Evolutionary conservation across 164 flowering plant species (phyloP).

Genomic region (Macadamia tetraphylla): DNA sequence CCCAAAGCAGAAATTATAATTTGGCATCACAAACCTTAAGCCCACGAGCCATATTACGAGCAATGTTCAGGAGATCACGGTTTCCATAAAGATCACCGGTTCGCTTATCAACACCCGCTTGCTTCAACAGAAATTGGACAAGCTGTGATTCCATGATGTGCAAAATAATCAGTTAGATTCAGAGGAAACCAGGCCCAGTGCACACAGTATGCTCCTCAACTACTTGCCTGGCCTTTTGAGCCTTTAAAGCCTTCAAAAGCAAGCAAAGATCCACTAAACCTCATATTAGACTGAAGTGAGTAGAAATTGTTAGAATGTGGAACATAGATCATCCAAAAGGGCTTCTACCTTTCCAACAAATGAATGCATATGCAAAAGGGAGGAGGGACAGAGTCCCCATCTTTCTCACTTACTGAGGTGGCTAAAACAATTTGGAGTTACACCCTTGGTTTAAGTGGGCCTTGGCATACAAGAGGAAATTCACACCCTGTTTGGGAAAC

Average conservation of each 20-base stretch:
- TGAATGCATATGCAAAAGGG: too few relatives aligned
- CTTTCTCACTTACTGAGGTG: too few relatives aligned
- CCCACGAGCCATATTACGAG: constrained; percentile 99
- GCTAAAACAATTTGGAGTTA: too few relatives aligned
- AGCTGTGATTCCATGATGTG: constrained; percentile 49
- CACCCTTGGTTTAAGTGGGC: too few relatives aligned
- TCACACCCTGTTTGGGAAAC: too few relatives aligned
- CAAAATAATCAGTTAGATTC: constrained; percentile 10
- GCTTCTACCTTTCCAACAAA: too few relatives aligned
- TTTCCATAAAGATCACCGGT: constrained; percentile 95
- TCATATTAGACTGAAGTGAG: too few relatives aligned
- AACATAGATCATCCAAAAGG: too few relatives aligned
- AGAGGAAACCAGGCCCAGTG: neutral
- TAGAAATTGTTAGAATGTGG: too few relatives aligned
- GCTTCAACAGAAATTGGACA: constrained; percentile 90
- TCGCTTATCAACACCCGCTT: constrained; percentile 90
- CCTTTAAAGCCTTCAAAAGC: neutral
- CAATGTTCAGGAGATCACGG: constrained; percentile 84
- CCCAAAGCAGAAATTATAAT: neutral
- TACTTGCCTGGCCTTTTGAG: constrained; percentile 6
- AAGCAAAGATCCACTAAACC: too few relatives aligned
- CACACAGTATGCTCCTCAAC: neutral
- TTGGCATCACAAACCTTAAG: constrained; percentile 58
- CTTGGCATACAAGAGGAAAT: too few relatives aligned
- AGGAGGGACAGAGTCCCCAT: too few relatives aligned